These are phyloP conservation scores for Acorus gramineus DNA, from an alignment of 106 monocot species.

Conservation along the genomic window DNA sequence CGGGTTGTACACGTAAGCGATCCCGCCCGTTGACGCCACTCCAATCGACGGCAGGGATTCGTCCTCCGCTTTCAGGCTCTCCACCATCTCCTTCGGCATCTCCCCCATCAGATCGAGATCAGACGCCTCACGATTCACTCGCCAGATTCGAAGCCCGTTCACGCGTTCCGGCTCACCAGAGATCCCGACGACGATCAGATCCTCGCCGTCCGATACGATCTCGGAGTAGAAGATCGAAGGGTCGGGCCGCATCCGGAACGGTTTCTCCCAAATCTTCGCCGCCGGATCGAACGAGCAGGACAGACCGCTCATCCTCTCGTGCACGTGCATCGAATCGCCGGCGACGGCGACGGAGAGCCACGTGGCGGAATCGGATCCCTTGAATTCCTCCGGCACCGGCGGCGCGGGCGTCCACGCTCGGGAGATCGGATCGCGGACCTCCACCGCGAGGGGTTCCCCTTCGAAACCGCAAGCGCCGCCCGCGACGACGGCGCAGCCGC, in stretches of 20 bases:
- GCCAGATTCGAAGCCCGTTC: slow-evolving; percentile 23
- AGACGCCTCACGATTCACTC: slow-evolving; percentile 16
- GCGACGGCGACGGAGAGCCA: slow-evolving; percentile 44
- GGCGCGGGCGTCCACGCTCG: too few relatives aligned
- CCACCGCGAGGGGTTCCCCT: slow-evolving; percentile 3
- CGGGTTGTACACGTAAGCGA: slow-evolving; percentile 37
- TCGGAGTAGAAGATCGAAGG: slow-evolving; percentile 7
- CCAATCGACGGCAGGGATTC: too few relatives aligned
- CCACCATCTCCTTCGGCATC: slow-evolving; percentile 22
- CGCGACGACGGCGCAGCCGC: slow-evolving; percentile 30
- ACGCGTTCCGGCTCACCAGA: not conserved
- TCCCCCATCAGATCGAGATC: slow-evolving; percentile 2
- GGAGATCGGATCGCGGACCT: slow-evolving; percentile 16
- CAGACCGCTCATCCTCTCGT: slow-evolving; percentile 25
- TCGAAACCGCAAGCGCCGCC: not conserved
- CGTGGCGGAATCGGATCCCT: slow-evolving; percentile 26
- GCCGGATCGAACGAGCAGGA: slow-evolving; percentile 34
- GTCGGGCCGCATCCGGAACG: slow-evolving; percentile 7
- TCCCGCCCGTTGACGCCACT: slow-evolving; percentile 8
- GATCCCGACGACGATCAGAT: slow-evolving; percentile 13
- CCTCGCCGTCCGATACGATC: slow-evolving; percentile 1
- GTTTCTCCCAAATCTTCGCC: slow-evolving; percentile 19
- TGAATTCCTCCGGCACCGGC: slow-evolving; percentile 35
- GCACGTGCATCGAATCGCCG: slow-evolving; percentile 19
- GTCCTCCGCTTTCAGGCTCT: slow-evolving; percentile 16